A percentile compares a stretch with the other conserved stretches of the same genome.
Conservation (phyloP, 371 early-diverging fungal genomes). For the Syncephalastrum monosporum region DNA sequence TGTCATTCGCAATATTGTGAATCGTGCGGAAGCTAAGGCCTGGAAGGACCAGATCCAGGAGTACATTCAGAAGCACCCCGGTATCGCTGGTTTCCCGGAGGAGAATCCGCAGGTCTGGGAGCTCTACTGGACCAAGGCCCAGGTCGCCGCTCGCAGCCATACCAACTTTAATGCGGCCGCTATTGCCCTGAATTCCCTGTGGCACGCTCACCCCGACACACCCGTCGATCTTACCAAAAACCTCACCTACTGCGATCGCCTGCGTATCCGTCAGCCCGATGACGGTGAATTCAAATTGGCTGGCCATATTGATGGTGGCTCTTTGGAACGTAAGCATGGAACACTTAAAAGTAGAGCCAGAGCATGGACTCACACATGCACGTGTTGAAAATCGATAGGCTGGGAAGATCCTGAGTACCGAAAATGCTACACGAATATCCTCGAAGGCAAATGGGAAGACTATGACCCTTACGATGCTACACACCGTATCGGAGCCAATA, state of each 20-base stretch:
- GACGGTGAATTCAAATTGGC: slow-evolving; percentile 31
- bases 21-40: slow-evolving; percentile 22
- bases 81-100: slow-evolving; percentile 30
- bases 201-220: slow-evolving; percentile 27
- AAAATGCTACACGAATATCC: slow-evolving; percentile 22
- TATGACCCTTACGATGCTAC: slow-evolving; percentile 44
- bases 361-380: neutral
- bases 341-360: neutral
- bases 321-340: slow-evolving; percentile 26
- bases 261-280: slow-evolving; percentile 34
- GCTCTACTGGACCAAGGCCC: slow-evolving; percentile 36
- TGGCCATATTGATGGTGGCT: slow-evolving; percentile 42
- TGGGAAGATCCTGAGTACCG: slow-evolving; percentile 37
- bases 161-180: slow-evolving; percentile 26
- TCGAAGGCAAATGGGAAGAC: slow-evolving; percentile 26
- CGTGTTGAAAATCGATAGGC: slow-evolving; percentile 6
- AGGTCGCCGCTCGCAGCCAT: slow-evolving; percentile 29
- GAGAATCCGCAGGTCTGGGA: slow-evolving; percentile 42
- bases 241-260: slow-evolving; percentile 37
- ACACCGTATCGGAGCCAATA: slow-evolving; percentile 35
- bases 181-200: slow-evolving; percentile 32
- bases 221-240: slow-evolving; percentile 37
- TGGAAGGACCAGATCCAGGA: slow-evolving; percentile 33
- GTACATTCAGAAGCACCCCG: slow-evolving; percentile 27
- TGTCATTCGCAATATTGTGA: slow-evolving; percentile 32